Percentiles rank a stretch among this genome's conserved stretches.
Evolutionary conservation across 2,329 filamentous ascomycete species (phyloP).

Genomic region (Aspergillus eucalypticola): DNA sequence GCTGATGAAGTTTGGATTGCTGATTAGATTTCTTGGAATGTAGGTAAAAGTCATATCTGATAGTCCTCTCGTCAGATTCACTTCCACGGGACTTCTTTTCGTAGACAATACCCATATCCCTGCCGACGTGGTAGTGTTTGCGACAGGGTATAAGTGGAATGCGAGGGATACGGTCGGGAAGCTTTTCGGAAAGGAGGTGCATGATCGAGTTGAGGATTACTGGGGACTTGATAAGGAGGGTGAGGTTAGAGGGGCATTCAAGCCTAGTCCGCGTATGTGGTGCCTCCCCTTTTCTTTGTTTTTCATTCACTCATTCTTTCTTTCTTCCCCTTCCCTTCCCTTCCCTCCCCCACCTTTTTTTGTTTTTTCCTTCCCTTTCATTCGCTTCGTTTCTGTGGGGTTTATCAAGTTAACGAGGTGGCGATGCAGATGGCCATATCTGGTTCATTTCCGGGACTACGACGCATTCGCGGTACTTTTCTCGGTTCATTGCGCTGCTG

Average conservation of each 20-base stretch:
- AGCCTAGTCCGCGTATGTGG: conserved; percentile 35
- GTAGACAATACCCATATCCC: conserved; percentile 45
- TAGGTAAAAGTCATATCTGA: conserved; percentile 46
- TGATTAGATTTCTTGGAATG: background rate
- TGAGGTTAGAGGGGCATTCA: conserved; percentile 48
- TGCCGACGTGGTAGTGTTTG: conserved; percentile 51
- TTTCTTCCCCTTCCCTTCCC: no score
- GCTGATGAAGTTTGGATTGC: background rate
- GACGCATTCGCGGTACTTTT: conserved; percentile 43
- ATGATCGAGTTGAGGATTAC: conserved; percentile 45
- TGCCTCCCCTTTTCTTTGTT: no score
- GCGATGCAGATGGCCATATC: conserved; percentile 31
- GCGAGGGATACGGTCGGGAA: conserved; percentile 41
- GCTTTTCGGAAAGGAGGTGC: conserved; percentile 46
- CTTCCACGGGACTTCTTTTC: conserved; percentile 45
- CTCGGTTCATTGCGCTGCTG: conserved; percentile 49
- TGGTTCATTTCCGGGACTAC: conserved; percentile 51
- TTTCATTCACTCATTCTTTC: no score
- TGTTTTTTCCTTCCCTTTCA: background rate
- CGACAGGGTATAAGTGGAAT: conserved; percentile 49
- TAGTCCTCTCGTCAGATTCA: conserved; percentile 27
- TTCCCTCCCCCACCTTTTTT: no score
- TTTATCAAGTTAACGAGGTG: background rate
- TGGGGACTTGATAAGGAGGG: conserved; percentile 51
- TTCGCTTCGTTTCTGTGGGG: background rate